Base-by-base conservation (phyloP, 371 early-diverging fungal species). In the Rhizopus sp. region DNA sequence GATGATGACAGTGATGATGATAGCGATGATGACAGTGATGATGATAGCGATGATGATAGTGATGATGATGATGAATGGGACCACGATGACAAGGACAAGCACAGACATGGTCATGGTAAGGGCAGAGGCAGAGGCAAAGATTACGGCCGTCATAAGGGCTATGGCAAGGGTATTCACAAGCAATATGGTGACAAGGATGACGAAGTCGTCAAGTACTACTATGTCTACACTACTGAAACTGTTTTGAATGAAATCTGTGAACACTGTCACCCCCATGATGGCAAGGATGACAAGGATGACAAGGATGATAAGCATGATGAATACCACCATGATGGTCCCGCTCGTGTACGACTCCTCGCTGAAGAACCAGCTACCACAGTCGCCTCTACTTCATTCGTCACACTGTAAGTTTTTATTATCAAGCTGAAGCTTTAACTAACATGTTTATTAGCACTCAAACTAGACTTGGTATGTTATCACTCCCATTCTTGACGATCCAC, bases 121-220 rank as follows among this genome's bases (percentile, higher is more conserved):
- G 16, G 42, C 3, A 13, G 42, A 1, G n/a, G 34, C 29, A 32
- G 31, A 37, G 56, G 41, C 15, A 49, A 15, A 17, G 33, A 41
- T 45, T 40, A 7, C 29, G 23, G 23, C 8, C 13, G 30, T 44
- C n/a, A n/a, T 44, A 13, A 37, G 23, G 23, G 23, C 38, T 37
- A 37, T 37, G 38, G 38, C 6, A 66, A 63, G 33, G 64, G 57
- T 34, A 66, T 64, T 42, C 62, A 59, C 41, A 68, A 53, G 30
- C 63, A 62, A 16, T 55, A 54, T 33, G 52, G 51, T 37, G 56
- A 51, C 3, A 57, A 39, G 3, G 70, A 48, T 9, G 46, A 40
- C 15, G 64, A 55, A 39, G 56, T 47, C 10, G 42, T 31, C 15
- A 46, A 46, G 46, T 46, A 46, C 46, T 29, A 29, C 46, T 46